These are phyloP conservation scores for Artemisia argyi DNA, from an alignment of 129 eudicot genomes.

Conservation along the genomic window DNA sequence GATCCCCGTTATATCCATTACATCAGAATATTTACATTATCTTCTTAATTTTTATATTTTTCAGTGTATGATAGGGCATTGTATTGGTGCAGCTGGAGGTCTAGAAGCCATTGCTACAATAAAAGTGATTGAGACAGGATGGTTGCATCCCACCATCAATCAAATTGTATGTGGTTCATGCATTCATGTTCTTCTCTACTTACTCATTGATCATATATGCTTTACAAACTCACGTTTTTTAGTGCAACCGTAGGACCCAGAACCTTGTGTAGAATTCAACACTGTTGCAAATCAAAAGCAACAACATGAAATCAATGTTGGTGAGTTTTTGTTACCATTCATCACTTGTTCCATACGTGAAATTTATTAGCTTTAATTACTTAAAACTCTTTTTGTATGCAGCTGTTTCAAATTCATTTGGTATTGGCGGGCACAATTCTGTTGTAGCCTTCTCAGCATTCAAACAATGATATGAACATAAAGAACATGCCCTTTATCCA, in stretches of 20 bases:
- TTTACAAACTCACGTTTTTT: too few relatives aligned
- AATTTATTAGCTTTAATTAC: too few relatives aligned
- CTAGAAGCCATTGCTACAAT: slow-evolving; percentile 80
- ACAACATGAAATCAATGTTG: background rate
- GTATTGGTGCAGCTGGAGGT: slow-evolving; percentile 56
- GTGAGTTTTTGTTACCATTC: background rate
- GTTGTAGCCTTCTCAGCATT: background rate
- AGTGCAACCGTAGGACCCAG: background rate
- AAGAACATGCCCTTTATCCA: background rate
- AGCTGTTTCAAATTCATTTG: background rate
- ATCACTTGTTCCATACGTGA: too few relatives aligned
- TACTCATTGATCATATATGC: too few relatives aligned
- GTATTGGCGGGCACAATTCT: background rate
- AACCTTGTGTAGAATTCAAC: background rate
- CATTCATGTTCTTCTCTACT: background rate
- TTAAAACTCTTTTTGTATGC: background rate
- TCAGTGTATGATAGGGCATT: slow-evolving; percentile 5
- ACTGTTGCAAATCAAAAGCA: background rate
- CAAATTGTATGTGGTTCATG: slow-evolving; percentile 86
- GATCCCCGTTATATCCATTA: too few relatives aligned
- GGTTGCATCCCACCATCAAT: slow-evolving; percentile 84
- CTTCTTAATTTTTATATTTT: too few relatives aligned
- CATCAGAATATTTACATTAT: too few relatives aligned
- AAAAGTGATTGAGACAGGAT: slow-evolving; percentile 79
- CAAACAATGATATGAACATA: background rate